Base-by-base conservation (phyloP, 306 rosid genomes). In the Notholithocarpus densiflorus region DNA sequence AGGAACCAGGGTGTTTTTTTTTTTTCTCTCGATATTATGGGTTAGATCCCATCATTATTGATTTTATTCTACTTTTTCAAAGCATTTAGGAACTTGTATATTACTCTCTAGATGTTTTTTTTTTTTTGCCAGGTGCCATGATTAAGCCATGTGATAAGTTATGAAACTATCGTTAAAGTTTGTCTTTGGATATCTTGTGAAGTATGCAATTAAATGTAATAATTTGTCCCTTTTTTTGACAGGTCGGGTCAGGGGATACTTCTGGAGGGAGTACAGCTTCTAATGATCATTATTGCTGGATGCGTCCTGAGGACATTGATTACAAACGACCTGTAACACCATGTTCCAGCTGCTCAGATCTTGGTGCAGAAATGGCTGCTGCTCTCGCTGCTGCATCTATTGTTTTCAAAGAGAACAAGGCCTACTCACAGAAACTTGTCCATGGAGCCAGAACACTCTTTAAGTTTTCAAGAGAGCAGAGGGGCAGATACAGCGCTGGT, bases 231-330 rank as follows among this genome's bases (percentile, higher is more conserved):
- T 61, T 34, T 59, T 21, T 66, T 80, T 76, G 71, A 69, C 84
- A 96, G 99, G 98, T 96, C 53, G 99, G 99, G 31, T 0, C 27
- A 0, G 99, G 99, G 37, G 89, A 86, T 80, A 96, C 99, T 73
- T 82, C 94, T 19, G 93, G 84, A 20, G 99, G 97, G n/a, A 87
- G 83, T 62, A 87, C 93, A 8, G 82, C 89, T 83, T 86, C 92
- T 0, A 96, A 96, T 24, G 99, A 96, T 79, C 99, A 96, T 82
- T 96, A 91, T 85, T 96, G 99, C 87, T 96, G 99, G 99, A 90
- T 82, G 94, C 94, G 99, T 18, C 99, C 99, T 0, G 99, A 96
- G 89, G 97, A 96, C 76, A 96, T 96, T 72, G 99, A 93, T 77
- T 96, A 96, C 64, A 72, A 34, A 0, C 89, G 99, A 29, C 98